These are phyloP conservation scores for Pseudocercospora macadamiae DNA, from an alignment of 2,329 filamentous ascomycete species.

Conservation along the genomic window DNA sequence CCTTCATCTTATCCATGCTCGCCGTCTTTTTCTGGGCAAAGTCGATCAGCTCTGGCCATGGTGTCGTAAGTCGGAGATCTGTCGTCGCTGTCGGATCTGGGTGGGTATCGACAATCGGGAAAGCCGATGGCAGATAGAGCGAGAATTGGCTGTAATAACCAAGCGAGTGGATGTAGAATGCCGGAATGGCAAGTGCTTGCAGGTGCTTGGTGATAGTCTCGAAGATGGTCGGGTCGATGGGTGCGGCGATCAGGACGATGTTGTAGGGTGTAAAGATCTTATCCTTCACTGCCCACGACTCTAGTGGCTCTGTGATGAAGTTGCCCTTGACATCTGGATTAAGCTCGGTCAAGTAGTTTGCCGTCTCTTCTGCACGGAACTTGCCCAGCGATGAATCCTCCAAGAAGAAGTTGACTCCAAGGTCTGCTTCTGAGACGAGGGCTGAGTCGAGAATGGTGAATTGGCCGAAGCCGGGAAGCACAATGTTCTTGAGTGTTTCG, in stretches of 20 bases:
- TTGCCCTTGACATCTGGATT: constrained; percentile 89
- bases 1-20: constrained; percentile 66
- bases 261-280: constrained; percentile 55
- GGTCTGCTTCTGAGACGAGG: constrained; percentile 75
- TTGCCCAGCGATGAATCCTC: constrained; percentile 77
- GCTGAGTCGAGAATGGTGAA: constrained; percentile 89
- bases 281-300: constrained; percentile 47
- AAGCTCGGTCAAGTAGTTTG: constrained; percentile 77
- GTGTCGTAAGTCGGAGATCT: constrained; percentile 79
- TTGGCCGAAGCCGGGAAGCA: constrained; percentile 85
- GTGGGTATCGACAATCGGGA: constrained; percentile 94
- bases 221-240: constrained; percentile 58
- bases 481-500: constrained; percentile 95
- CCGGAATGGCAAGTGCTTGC: constrained; percentile 65
- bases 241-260: constrained; percentile 64
- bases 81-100: constrained; percentile 82
- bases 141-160: constrained; percentile 92
- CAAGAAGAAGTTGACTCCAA: constrained; percentile 97
- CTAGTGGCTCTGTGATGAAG: constrained; percentile 60
- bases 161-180: constrained; percentile 82
- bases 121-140: constrained; percentile 74
- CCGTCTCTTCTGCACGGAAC: constrained; percentile 76
- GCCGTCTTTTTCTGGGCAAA: constrained; percentile 70
- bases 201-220: constrained; percentile 55
- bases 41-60: constrained; percentile 78